A percentile compares a stretch with the other conserved stretches of the same genome.
These are phyloP conservation scores for Cyclotella atomus DNA, from an alignment of 108 stramenopile species.

Conservation along the genomic window DNA sequence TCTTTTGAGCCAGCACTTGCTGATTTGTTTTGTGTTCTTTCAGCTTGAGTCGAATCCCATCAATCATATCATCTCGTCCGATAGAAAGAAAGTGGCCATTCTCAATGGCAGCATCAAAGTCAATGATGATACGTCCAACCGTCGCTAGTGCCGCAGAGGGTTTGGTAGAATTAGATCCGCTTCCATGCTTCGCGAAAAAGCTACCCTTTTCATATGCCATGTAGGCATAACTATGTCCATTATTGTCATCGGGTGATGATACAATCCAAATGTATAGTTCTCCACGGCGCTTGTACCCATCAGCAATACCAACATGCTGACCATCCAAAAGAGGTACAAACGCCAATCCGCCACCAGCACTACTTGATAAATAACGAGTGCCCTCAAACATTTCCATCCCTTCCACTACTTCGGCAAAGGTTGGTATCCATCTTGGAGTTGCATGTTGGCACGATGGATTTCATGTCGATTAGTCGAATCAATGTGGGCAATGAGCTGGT, in stretches of 20 bases:
- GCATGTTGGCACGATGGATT: constrained; percentile 16
- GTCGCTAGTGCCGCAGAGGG: constrained; percentile 52
- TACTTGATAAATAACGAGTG: constrained; percentile 25
- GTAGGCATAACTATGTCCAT: constrained; percentile 37
- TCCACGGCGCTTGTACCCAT: constrained; percentile 48
- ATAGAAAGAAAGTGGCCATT: constrained; percentile 54
- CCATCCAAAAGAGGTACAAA: constrained; percentile 53
- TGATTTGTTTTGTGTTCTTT: constrained; percentile 67
- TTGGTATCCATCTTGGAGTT: constrained; percentile 51
- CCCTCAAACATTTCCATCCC: constrained; percentile 71
- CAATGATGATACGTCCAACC: constrained; percentile 68
- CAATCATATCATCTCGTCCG: constrained; percentile 73
- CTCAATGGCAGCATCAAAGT: constrained; percentile 63
- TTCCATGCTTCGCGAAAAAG: constrained; percentile 55
- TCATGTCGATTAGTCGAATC: constrained; percentile 35
- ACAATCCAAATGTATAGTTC: constrained; percentile 56
- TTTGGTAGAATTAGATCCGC: constrained; percentile 28
- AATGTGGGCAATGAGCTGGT: constrained; percentile 54
- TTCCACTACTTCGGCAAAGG: constrained; percentile 70
- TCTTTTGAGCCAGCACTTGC: constrained; percentile 25
- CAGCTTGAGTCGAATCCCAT: constrained; percentile 58
- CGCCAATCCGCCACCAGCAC: constrained; percentile 31
- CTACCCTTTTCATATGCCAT: constrained; percentile 66
- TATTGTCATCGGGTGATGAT: constrained; percentile 2
- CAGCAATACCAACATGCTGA: constrained; percentile 29